Evolutionary conservation across 257 asterid genomes (phyloP).

Genomic region (Solanum pennellii): DNA sequence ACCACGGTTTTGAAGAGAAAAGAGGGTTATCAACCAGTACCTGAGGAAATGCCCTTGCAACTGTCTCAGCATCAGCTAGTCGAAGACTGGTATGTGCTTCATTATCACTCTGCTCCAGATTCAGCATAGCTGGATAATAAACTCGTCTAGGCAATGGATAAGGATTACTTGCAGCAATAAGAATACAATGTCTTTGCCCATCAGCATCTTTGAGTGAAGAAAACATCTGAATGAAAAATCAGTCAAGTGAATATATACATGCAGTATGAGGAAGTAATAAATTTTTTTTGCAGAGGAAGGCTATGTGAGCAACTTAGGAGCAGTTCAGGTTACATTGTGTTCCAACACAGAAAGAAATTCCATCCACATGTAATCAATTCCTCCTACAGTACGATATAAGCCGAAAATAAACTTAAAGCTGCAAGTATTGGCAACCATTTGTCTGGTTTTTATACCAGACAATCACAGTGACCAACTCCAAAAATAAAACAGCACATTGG

Average conservation of each 20-base stretch:
- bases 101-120: slow-evolving; percentile 39
- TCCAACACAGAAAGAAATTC: not conserved
- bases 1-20: not conserved
- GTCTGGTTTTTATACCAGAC: not conserved
- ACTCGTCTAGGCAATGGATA: slow-evolving; percentile 73
- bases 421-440: not conserved
- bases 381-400: not conserved
- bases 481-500: not conserved
- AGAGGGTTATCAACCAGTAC: slow-evolving; percentile 16
- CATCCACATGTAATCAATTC: not conserved
- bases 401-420: not conserved
- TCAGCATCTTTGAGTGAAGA: slow-evolving; percentile 41
- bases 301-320: not conserved
- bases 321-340: not conserved
- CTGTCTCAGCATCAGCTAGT: slow-evolving; percentile 68
- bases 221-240: slow-evolving; percentile 51
- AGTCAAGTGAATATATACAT: not conserved
- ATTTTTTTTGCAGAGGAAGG: not conserved
- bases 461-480: not conserved
- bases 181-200: slow-evolving; percentile 76
- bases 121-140: slow-evolving; percentile 47
- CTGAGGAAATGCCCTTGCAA: slow-evolving; percentile 84
- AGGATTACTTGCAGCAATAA: slow-evolving; percentile 91
- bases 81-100: slow-evolving; percentile 52
- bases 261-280: not conserved